A percentile compares a stretch with the other conserved stretches of the same genome.
These are phyloP conservation scores for Nitzschia putrida DNA, from an alignment of 108 stramenopile species.

Conservation along the genomic window DNA sequence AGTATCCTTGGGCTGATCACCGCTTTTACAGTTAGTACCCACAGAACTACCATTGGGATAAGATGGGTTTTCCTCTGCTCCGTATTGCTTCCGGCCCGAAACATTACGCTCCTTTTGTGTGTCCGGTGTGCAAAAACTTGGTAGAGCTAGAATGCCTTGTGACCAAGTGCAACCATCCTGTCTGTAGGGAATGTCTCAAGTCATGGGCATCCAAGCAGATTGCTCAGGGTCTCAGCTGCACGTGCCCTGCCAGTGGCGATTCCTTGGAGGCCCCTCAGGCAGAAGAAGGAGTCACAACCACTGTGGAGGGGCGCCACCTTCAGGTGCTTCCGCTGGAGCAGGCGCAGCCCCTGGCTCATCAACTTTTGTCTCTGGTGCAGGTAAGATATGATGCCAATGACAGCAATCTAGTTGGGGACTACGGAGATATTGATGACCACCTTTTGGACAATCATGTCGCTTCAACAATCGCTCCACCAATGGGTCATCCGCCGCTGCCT, in stretches of 20 bases:
- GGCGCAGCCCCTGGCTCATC: conserved; percentile 43
- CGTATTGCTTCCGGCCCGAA: conserved; percentile 45
- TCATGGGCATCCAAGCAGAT: conserved; percentile 15
- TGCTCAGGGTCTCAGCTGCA: conserved; percentile 8
- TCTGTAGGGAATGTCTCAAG: conserved; percentile 39
- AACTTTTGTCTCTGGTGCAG: conserved; percentile 31
- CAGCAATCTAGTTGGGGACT: conserved; percentile 37
- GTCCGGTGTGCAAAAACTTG: conserved; percentile 39
- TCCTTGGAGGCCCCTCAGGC: conserved; percentile 4
- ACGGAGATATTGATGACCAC: conserved; percentile 25
- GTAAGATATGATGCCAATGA: conserved; percentile 27
- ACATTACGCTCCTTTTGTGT: conserved; percentile 49
- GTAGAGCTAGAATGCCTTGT: conserved; percentile 40
- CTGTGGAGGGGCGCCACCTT: conserved; percentile 9
- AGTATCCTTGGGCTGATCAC: too few relatives aligned
- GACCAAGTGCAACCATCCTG: conserved; percentile 38
- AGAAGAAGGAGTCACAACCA: conserved; percentile 4
- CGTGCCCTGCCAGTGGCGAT: conserved; percentile 25
- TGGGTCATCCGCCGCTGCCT: background rate
- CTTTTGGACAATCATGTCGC: conserved; percentile 4
- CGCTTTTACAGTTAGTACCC: too few relatives aligned
- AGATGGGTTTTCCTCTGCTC: conserved; percentile 43
- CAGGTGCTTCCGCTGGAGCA: conserved; percentile 11
- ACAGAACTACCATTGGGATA: background rate
- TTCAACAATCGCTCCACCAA: background rate